Evolutionary conservation across 257 asterid genomes (phyloP), one percentile per base, ranked within the genome.

Genomic region (Orobanche coerulescens): DNA sequence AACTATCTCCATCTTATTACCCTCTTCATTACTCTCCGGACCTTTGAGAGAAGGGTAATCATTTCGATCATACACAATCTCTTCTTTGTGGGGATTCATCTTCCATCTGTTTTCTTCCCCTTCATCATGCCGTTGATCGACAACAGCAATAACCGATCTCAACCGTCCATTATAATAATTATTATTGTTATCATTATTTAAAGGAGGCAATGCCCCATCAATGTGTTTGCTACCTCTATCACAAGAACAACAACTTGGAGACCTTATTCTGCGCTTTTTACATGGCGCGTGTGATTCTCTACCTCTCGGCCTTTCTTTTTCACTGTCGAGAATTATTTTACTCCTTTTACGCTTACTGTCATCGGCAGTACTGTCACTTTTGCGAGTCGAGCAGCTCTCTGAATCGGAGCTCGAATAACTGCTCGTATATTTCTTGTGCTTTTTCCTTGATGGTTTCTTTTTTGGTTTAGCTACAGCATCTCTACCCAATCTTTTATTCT

Each of bases 41-140:
- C 85, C 84, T 79, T 67, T 79, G 63, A 79, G 75, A 62, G 86
- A 81, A 61, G 90, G 97, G 60, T 71, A 79, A 76, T 79, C 86
- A 59, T 81, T 81, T 39, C 47, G 68, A 62, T 84, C 85, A 15
- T 72, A 58, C 58, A 82, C 43, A 64, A 81, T 78, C 77, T 85
- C 92, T 75, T 83, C 95, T 47, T 81, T 73, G 46, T 66, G 77
- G 12, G 65, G 68, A 68, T 78, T 85, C 49, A 44, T 69, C 69
- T 76, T 87, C 72, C 70, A 73, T 63, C 61, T 51, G 63, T 56
- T 62, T 47, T 67, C 82, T 47, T 67, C 82, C 46, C 61, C 82
- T 52, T 67, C 66, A 57, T 74, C 82, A 16, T 11, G 28, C 43
- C 73, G 34, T 60, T 47, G 83, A 73, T 69, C 57, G 46, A 69